Evolutionary conservation across 2,329 filamentous ascomycete species (phyloP).

Genomic region (Chaetomium olivaceum): DNA sequence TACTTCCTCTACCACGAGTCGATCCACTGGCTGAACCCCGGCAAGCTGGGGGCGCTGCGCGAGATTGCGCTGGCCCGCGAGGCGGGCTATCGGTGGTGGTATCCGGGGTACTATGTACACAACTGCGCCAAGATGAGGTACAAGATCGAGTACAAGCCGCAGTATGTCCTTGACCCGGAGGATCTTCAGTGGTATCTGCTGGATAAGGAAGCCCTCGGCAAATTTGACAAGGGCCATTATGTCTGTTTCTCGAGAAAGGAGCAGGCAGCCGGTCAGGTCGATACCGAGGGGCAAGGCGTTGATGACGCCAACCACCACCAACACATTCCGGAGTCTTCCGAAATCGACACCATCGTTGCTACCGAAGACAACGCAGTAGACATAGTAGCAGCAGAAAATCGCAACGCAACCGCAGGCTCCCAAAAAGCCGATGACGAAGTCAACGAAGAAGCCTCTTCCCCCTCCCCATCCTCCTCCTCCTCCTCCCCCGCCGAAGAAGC

Average conservation of each 20-base stretch:
- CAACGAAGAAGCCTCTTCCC: too few relatives aligned
- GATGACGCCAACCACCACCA: background rate
- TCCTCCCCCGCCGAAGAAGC: slow-evolving; percentile 26
- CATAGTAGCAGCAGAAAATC: background rate
- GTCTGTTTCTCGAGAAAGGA: slow-evolving; percentile 46
- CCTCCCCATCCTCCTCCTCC: too few relatives aligned
- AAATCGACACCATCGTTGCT: background rate
- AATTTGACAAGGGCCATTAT: slow-evolving; percentile 59
- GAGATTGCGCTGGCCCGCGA: slow-evolving; percentile 73
- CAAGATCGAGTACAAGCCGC: slow-evolving; percentile 76
- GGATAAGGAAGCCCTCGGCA: slow-evolving; percentile 50
- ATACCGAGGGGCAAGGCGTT: background rate
- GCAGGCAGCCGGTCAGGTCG: slow-evolving; percentile 15
- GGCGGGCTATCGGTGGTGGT: slow-evolving; percentile 72
- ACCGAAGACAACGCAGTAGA: background rate
- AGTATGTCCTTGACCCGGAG: slow-evolving; percentile 71
- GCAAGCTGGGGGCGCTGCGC: slow-evolving; percentile 72
- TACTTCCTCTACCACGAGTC: slow-evolving; percentile 82
- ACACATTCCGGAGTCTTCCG: slow-evolving; percentile 1
- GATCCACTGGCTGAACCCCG: slow-evolving; percentile 67
- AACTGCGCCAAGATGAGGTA: slow-evolving; percentile 81
- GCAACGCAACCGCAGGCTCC: background rate
- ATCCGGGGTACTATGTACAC: slow-evolving; percentile 80
- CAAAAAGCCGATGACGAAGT: too few relatives aligned
- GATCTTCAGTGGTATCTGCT: slow-evolving; percentile 63